These are phyloP conservation scores for Penicillium crustosum DNA, from an alignment of 2,329 filamentous ascomycete species.

Conservation along the genomic window DNA sequence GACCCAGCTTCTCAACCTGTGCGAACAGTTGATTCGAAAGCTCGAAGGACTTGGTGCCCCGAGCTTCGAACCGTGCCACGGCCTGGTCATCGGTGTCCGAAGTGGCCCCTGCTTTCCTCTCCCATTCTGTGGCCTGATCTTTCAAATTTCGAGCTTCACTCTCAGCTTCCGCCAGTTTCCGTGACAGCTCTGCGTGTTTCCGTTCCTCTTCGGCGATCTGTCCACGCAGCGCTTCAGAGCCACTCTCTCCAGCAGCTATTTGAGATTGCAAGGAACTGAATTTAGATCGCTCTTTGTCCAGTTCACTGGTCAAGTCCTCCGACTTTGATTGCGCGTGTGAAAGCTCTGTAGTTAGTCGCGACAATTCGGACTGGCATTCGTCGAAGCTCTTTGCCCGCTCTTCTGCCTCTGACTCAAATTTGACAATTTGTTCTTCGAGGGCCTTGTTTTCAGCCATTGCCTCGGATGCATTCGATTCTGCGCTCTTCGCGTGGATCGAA, in stretches of 20 bases:
- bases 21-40: conserved; percentile 78
- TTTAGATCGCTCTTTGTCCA: conserved; percentile 68
- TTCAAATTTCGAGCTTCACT: conserved; percentile 74
- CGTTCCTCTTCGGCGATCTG: conserved; percentile 73
- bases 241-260: conserved; percentile 79
- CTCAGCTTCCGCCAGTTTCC: conserved; percentile 71
- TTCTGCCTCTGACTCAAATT: conserved; percentile 60
- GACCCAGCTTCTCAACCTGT: conserved; percentile 79
- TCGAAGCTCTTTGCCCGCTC: conserved; percentile 55
- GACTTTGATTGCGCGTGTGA: conserved; percentile 50
- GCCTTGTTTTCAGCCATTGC: conserved; percentile 64
- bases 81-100: conserved; percentile 35
- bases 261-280: conserved; percentile 67
- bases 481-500: conserved; percentile 58
- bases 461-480: conserved; percentile 60
- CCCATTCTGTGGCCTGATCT: conserved; percentile 68
- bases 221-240: conserved; percentile 74
- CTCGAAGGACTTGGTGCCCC: conserved; percentile 73
- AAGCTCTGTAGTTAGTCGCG: conserved; percentile 57
- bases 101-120: conserved; percentile 54
- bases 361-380: conserved; percentile 52
- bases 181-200: conserved; percentile 65
- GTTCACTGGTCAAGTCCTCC: conserved; percentile 49
- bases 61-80: conserved; percentile 63
- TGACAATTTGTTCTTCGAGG: conserved; percentile 55